Conservation (phyloP, 495 filamentous ascomycete species). For the Penicillium canariense region DNA sequence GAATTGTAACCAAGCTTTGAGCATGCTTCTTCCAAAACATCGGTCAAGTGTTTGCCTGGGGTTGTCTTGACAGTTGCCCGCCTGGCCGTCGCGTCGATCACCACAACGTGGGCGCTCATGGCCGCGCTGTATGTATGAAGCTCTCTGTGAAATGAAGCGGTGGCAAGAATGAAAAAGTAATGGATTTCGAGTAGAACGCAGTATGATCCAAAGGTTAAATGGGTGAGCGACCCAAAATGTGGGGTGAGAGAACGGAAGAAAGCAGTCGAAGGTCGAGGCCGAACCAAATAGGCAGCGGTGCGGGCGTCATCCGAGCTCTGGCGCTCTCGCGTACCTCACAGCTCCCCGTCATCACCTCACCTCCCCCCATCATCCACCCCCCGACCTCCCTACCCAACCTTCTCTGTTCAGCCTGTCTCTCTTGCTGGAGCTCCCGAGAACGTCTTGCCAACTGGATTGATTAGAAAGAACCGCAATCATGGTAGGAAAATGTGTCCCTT, state of each 20-base stretch:
- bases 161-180: not conserved
- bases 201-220: not conserved
- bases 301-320: slow-evolving; percentile 45
- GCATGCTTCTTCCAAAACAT: slow-evolving; percentile 85
- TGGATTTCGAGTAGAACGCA: not conserved
- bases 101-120: slow-evolving; percentile 88
- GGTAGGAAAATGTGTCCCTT: slow-evolving; percentile 25
- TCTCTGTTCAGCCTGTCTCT: slow-evolving; percentile 3
- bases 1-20: slow-evolving; percentile 67
- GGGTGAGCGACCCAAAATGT: slow-evolving; percentile 4
- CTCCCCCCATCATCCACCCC: slow-evolving; percentile 27
- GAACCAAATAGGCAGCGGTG: slow-evolving; percentile 42
- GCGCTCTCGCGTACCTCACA: slow-evolving; percentile 28
- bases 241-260: slow-evolving; percentile 23
- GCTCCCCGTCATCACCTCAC: slow-evolving; percentile 34
- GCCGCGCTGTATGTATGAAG: slow-evolving; percentile 4
- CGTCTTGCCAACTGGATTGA: slow-evolving; percentile 12
- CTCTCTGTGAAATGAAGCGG: not conserved
- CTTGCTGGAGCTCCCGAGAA: slow-evolving; percentile 16
- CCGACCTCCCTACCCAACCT: slow-evolving; percentile 14
- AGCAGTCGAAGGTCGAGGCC: slow-evolving; percentile 27
- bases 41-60: slow-evolving; percentile 73
- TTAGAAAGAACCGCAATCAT: slow-evolving; percentile 27
- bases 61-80: slow-evolving; percentile 78
- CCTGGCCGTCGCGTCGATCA: slow-evolving; percentile 73